A percentile compares a stretch with the other conserved stretches of the same genome.
Evolutionary conservation across 805 yeast genomes (phyloP).

Genomic region (Lipomyces japonicus): DNA sequence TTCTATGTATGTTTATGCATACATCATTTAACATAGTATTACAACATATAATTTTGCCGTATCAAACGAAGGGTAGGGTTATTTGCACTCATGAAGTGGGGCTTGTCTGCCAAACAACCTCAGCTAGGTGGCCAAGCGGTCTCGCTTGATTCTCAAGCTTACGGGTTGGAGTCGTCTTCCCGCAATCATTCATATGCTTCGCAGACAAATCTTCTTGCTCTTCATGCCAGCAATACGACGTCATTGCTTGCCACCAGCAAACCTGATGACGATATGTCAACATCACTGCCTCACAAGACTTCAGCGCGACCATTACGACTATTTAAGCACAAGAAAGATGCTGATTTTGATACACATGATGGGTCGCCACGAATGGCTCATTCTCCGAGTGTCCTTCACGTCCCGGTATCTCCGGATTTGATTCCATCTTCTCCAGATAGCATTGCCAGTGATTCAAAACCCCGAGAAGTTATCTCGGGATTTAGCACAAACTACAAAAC

Average conservation of each 20-base stretch:
- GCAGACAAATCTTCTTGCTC: not conserved
- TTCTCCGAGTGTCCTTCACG: slow-evolving; percentile 4
- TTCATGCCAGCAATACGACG: not conserved
- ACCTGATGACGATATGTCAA: not conserved
- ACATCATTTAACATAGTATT: too few relatives aligned
- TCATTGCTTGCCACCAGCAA: not conserved
- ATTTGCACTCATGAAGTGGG: slow-evolving; percentile 21
- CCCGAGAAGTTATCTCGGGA: not conserved
- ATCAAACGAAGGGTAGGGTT: too few relatives aligned
- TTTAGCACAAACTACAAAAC: not conserved
- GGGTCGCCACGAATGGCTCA: not conserved
- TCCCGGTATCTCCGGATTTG: not conserved
- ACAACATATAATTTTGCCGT: too few relatives aligned
- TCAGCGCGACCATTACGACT: slow-evolving; percentile 14
- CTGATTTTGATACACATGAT: not conserved
- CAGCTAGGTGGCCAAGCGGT: not conserved
- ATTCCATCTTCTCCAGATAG: not conserved
- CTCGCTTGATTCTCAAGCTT: not conserved
- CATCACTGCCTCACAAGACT: not conserved
- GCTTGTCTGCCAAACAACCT: slow-evolving; percentile 8
- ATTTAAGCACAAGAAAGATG: slow-evolving; percentile 14
- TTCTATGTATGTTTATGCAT: too few relatives aligned
- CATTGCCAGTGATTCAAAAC: not conserved
- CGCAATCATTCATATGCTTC: not conserved
- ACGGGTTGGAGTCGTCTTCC: not conserved